phyloP scores from a whole-genome alignment of 768 basidiomycete genomes.

The Lentinula sp. region DNA sequence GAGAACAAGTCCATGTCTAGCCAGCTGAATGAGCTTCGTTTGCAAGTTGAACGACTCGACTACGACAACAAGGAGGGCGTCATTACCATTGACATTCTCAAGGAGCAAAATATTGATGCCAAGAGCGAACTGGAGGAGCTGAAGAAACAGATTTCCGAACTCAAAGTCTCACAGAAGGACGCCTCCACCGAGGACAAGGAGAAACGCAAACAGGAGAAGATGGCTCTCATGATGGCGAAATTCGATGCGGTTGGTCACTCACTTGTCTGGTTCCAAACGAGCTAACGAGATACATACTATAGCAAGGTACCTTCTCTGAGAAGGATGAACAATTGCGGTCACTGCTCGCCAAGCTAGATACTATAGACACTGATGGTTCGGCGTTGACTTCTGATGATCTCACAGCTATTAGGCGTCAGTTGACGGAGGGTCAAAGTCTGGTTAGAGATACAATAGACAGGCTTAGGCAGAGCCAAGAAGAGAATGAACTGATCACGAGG shows the following conservation, averaged over 20 bases:
- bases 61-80: slow-evolving; percentile 94
- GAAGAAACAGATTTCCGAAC: slow-evolving; percentile 67
- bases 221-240: slow-evolving; percentile 99
- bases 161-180: slow-evolving; percentile 79
- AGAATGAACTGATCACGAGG: slow-evolving; percentile 78
- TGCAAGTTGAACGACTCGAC: slow-evolving; percentile 87
- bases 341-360: slow-evolving; percentile 79
- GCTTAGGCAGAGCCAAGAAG: slow-evolving; percentile 85
- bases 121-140: slow-evolving; percentile 87
- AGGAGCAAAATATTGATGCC: slow-evolving; percentile 88
- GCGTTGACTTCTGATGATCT: slow-evolving; percentile 72
- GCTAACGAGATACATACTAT: slow-evolving; percentile 8
- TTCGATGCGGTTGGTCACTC: slow-evolving; percentile 76
- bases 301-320: slow-evolving; percentile 94
- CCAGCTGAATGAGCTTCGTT: slow-evolving; percentile 86
- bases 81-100: slow-evolving; percentile 91
- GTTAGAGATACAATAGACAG: slow-evolving; percentile 88
- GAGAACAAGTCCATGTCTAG: slow-evolving; percentile 94
- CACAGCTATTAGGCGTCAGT: slow-evolving; percentile 75
- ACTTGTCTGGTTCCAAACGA: slow-evolving; percentile 16
- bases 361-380: slow-evolving; percentile 57
- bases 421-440: slow-evolving; percentile 82
- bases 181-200: slow-evolving; percentile 94
- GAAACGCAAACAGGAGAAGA: slow-evolving; percentile 98
- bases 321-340: slow-evolving; percentile 91